Evolutionary conservation across 2,329 filamentous ascomycete genomes (phyloP), one percentile per base, ranked within the genome.

Genomic region (Thermothelomyces thermophilus): DNA sequence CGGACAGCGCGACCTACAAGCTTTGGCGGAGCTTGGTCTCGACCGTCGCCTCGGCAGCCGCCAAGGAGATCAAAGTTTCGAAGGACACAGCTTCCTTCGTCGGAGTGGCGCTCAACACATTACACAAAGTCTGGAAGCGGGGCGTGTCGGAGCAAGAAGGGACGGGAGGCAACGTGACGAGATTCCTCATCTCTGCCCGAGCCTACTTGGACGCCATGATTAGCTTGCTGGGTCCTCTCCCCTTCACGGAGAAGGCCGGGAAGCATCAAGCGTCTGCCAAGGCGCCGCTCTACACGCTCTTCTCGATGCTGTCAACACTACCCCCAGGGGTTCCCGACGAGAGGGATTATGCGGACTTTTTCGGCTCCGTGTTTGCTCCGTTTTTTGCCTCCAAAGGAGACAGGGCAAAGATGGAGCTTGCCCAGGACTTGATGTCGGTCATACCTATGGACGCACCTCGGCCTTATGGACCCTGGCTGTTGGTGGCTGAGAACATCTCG

Each of bases 11-110:
- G 9, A 63, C 71, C 0, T 71, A 68, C 42, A 71, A 68, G 7
- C 71, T 87, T 33, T 87, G 84, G 84, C 65, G 70, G 24, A 72
- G 76, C 1, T 70, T 89, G 11, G 72, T 87, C 37, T 69, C 72
- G 3, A 79, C 83, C 1, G 71, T 90, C 22, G 77, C 82, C 2
- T 76, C 78, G 42, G 86, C 86, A 34, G 84, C 84, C 20, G 77
- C 76, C 36, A 95, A 95, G 67, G 93, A 98, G 66, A 85, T 98
- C 59, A 95, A 91, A 60, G 83, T 90, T 6, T 90, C 89, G 0
- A 78, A 79, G 11, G 91, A 97, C 54, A 87, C 90, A 1, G 86
- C 87, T 62, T 79, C 82, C 53, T 91, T 90, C 51, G 76, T 95
- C 54, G 84, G 86, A 19, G 75, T 80, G 36, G 74, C 90, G 19